Evolutionary conservation across 305 asterid species (phyloP).

Genomic region (Solanum hybrid): DNA sequence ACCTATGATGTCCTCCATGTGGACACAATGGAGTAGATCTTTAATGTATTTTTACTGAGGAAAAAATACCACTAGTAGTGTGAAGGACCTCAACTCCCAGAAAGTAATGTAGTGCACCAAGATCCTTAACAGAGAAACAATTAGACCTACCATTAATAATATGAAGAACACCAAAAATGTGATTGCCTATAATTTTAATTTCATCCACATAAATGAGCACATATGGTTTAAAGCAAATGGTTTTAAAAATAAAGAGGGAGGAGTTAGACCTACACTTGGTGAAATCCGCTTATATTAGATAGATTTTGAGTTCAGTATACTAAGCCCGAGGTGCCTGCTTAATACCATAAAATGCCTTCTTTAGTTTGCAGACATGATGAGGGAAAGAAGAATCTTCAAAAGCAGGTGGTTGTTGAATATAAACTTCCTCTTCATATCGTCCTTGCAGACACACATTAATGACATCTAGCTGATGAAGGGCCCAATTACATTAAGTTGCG

Average conservation of each 20-base stretch:
- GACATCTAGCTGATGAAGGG: background rate
- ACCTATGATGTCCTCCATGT: background rate
- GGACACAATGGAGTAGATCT: background rate
- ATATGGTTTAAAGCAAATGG: background rate
- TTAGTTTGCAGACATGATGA: background rate
- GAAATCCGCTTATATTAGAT: background rate
- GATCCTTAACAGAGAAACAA: background rate
- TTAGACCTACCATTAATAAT: background rate
- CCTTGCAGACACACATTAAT: background rate
- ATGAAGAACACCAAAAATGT: background rate
- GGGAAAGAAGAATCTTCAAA: background rate
- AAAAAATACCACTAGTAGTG: background rate
- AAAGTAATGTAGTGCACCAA: background rate
- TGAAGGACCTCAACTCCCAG: background rate
- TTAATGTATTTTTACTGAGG: background rate
- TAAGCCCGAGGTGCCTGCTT: background rate
- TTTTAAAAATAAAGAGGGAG: background rate
- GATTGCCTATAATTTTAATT: background rate
- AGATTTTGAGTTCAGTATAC: background rate
- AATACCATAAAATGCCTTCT: background rate
- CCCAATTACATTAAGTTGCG: background rate
- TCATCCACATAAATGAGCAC: background rate
- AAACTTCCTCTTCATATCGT: background rate
- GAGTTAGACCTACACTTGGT: background rate
- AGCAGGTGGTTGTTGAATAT: background rate